Base-by-base conservation (phyloP, 2,329 filamentous ascomycete genomes). In the Neocucurbitaria cava region DNA sequence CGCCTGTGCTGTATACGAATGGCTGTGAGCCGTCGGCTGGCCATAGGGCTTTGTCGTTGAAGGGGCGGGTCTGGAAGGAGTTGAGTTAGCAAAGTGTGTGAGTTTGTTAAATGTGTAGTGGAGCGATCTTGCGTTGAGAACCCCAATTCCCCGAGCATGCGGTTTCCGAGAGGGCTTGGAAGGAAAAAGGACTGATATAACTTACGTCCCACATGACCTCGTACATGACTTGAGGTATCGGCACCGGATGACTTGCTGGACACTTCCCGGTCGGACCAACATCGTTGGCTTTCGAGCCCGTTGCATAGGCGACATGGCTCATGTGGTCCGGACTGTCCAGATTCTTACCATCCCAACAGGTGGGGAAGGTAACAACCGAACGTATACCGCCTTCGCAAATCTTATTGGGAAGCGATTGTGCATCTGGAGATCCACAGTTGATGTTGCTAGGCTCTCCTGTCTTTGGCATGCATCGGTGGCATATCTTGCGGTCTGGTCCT, bases 281-380 rank as follows among this genome's bases (percentile, higher is more conserved):
- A 54, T 67, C 66, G 23, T 53, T 61, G 2, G 62, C 54, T 1
- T 46, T 40, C 15, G 60, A 45, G 9, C 62, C 64, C 2, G 31
- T 58, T 30, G 66, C 61, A 56, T 84, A 90, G 17, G 78, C 81
- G 79, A 88, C 86, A 80, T 90, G 90, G 59, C 83, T 82, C 72
- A 59, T 77, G 78, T 85, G 86, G 76, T 87, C 81, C 47, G 81
- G 79, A 50, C 88, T 79, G 57, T 83, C 85, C 43, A 82, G 78
- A 38, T 81, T 74, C 42, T 76, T 72, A 20, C 87, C 88, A 76
- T 90, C 83, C 82, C 89, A 90, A 79, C 88, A 91, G 3, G 87
- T 89, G 1, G 88, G 88, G 76, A 91, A 89, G 77, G 89, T 88
- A 35, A 90, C 77, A 57, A 90, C 85, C 53, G 83, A 80, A 30